phyloP scores from a whole-genome alignment of 2,329 filamentous ascomycete genomes.

The Fusarium citri region DNA sequence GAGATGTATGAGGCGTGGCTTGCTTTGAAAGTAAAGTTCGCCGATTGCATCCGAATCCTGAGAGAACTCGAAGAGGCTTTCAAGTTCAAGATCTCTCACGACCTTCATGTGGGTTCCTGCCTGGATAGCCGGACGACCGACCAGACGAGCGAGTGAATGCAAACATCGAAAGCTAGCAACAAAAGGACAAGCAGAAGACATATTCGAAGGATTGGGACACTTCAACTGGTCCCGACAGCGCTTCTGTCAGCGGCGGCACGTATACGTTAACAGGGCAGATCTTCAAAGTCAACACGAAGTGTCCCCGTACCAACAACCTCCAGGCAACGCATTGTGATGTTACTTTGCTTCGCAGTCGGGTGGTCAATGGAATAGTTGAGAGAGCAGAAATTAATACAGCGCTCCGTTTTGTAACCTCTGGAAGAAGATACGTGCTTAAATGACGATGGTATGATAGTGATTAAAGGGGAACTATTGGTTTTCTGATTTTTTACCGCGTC shows the following conservation, averaged over 20 bases:
- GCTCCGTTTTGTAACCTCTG: neutral
- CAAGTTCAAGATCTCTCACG: too few relatives aligned
- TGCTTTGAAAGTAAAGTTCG: too few relatives aligned
- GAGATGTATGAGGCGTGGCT: too few relatives aligned
- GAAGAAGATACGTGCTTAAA: neutral
- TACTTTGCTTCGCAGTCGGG: neutral
- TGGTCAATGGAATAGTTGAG: neutral
- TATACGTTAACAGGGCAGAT: neutral
- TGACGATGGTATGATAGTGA: neutral
- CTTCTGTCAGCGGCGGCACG: neutral
- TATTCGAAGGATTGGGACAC: neutral
- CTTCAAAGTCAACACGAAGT: neutral
- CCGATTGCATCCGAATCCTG: too few relatives aligned
- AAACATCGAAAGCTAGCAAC: neutral
- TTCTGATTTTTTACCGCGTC: neutral
- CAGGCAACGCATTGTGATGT: too few relatives aligned
- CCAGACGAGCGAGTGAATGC: neutral
- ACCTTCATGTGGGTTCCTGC: too few relatives aligned
- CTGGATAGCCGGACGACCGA: too few relatives aligned
- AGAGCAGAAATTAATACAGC: accelerated
- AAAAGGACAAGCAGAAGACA: neutral
- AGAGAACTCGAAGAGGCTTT: too few relatives aligned
- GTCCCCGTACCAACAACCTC: accelerated
- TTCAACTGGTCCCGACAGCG: neutral
- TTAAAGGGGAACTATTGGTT: neutral